These are phyloP conservation scores for Tylopilus felleus DNA, from an alignment of 768 basidiomycete species.

Conservation along the genomic window DNA sequence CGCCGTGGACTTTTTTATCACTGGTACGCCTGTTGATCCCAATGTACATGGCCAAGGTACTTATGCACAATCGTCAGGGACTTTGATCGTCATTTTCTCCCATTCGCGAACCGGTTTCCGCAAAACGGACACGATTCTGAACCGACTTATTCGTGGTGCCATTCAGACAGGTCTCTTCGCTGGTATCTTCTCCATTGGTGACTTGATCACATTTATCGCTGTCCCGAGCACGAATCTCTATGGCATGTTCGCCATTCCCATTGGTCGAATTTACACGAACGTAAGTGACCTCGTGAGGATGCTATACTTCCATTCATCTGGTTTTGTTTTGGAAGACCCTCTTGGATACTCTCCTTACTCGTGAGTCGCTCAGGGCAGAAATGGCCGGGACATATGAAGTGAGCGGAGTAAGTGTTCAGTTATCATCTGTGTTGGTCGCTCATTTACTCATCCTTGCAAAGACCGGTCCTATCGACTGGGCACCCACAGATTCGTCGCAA, in stretches of 20 bases:
- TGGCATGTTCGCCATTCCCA: slow-evolving; percentile 26
- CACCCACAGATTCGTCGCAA: not conserved
- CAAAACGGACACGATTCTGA: not conserved
- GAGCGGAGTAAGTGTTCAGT: not conserved
- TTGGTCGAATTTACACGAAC: slow-evolving; percentile 45
- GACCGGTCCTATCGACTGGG: slow-evolving; percentile 1
- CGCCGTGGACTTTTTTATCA: slow-evolving; percentile 42
- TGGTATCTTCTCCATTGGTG: not conserved
- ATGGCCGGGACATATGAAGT: no score
- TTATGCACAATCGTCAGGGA: not conserved
- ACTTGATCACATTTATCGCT: slow-evolving; percentile 20
- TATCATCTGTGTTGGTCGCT: not conserved
- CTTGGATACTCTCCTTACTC: not conserved
- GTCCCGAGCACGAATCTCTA: slow-evolving; percentile 33
- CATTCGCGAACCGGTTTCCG: not conserved
- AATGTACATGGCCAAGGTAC: no score
- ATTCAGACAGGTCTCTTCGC: not conserved
- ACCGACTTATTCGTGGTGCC: slow-evolving; percentile 1
- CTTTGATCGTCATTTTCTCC: not conserved
- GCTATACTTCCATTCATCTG: not conserved
- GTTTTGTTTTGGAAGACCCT: not conserved
- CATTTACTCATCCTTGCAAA: not conserved
- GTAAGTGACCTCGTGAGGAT: not conserved
- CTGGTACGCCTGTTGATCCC: slow-evolving; percentile 27
- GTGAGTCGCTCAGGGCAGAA: not conserved